Evolutionary conservation across 495 filamentous ascomycete genomes (phyloP), one percentile per base, ranked within the genome.

Genomic region (Annulohypoxylon stygium): DNA sequence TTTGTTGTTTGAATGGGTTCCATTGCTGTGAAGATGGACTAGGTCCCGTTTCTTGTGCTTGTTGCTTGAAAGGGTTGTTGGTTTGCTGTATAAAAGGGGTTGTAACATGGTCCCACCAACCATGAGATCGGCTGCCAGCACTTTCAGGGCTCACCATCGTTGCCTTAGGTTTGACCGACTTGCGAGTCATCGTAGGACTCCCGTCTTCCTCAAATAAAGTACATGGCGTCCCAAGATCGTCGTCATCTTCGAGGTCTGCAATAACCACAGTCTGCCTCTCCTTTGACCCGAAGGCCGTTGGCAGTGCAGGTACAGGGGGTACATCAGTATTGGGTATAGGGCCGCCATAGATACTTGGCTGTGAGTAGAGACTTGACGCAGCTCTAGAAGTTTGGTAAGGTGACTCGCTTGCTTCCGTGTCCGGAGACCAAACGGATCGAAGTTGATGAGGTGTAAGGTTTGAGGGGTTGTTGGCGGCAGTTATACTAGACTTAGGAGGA

Each of bases 91-190:
- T 75, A 63, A 97, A 91, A 0, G 94, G 94, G 1, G 93, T 94
- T 1, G 90, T 90, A 47, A 97, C 87, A 67, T 91, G 87, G 68
- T 93, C 94, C 94, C 94, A 97, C 94, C 94, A 97, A 10, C 93
- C 93, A 39, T 88, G 86, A 3, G 93, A 93, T 39, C 87, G 82
- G 10, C 86, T 85, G 50, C 88, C 86, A 43, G 86, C 87, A 51
- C 79, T 62, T 71, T 78, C 50, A 37, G 78, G 65, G 75, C 77
- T 77, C 65, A 67, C n/a, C 37, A 75, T 20, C 70, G 75, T 11
- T 47, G 70, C 39, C 36, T 75, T 80, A 39, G 70, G 61, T 61
- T 75, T 79, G 25, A 74, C 54, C 4, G 81, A 80, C 73, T 82
- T 83, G 48, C 73, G 73, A 10, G 67, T 70, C 9, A 69, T 58